A percentile compares a stretch with the other conserved stretches of the same genome.
These are phyloP conservation scores for Solanum bulbocastanum DNA, from an alignment of 257 asterid genomes.

Conservation along the genomic window DNA sequence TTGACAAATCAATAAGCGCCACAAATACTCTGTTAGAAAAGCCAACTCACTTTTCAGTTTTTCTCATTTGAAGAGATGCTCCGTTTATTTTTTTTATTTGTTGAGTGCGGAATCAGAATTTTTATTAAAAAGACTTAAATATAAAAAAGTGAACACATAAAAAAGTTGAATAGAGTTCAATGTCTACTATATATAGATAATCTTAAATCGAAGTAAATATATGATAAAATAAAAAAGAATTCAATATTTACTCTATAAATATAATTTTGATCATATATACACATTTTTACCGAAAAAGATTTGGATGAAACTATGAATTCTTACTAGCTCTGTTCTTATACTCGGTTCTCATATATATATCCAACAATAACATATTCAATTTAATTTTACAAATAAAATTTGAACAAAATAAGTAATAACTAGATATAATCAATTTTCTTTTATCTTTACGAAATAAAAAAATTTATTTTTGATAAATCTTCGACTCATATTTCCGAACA, in stretches of 20 bases:
- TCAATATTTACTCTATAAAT: too few species aligned
- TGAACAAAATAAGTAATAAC: rapidly evolving
- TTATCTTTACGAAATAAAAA: too few species aligned
- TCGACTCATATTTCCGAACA: rapidly evolving
- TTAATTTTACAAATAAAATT: background rate
- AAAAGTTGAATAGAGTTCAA: background rate
- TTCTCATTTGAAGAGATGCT: background rate
- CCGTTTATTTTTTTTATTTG: background rate
- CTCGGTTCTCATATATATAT: too few species aligned
- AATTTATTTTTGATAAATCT: rapidly evolving
- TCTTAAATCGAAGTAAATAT: too few species aligned
- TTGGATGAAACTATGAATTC: background rate
- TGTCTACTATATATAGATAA: too few species aligned
- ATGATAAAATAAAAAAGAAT: too few species aligned
- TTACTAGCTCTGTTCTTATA: too few species aligned
- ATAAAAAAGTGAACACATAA: too few species aligned
- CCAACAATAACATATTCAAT: rapidly evolving
- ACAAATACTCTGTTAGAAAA: background rate
- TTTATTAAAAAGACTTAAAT: too few species aligned
- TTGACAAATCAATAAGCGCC: background rate
- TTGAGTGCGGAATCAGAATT: background rate
- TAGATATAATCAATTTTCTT: too few species aligned
- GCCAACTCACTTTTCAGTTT: background rate
- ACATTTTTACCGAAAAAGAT: too few species aligned
- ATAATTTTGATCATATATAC: too few species aligned